Evolutionary conservation across 2,329 filamentous ascomycete species (phyloP).

Genomic region (Colletotrichum sp.): DNA sequence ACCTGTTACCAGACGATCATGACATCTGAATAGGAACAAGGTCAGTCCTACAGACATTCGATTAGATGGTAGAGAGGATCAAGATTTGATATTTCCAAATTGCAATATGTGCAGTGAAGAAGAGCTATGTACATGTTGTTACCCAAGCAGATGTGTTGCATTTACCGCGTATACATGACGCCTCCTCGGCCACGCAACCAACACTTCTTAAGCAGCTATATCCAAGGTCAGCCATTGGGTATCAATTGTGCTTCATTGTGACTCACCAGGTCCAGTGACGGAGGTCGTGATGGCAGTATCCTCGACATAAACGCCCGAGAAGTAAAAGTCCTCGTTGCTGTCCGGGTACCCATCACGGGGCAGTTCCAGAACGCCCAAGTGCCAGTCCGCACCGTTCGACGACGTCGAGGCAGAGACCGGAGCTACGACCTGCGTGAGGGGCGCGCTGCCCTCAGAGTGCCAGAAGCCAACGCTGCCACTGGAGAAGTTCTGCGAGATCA

Average conservation of each 20-base stretch:
- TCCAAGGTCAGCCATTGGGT: not conserved
- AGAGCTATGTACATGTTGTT: not conserved
- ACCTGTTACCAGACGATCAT: not conserved
- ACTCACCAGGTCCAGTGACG: slow-evolving; percentile 29
- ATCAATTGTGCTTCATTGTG: not conserved
- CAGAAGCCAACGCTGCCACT: slow-evolving; percentile 69
- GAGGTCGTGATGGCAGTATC: slow-evolving; percentile 35
- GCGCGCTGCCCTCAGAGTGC: slow-evolving; percentile 67
- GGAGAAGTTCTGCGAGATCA: slow-evolving; percentile 56
- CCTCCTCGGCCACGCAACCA: not conserved
- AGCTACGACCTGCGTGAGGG: slow-evolving; percentile 62
- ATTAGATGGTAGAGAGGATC: not conserved
- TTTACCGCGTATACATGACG: not conserved
- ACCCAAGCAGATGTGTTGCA: not conserved
- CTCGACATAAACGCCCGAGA: slow-evolving; percentile 75
- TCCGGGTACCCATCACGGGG: slow-evolving; percentile 61
- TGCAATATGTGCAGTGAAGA: not conserved
- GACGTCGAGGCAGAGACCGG: slow-evolving; percentile 65
- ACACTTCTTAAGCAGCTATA: not conserved
- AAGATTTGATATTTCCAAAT: not conserved
- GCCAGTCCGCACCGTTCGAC: slow-evolving; percentile 75
- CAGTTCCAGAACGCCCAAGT: slow-evolving; percentile 72
- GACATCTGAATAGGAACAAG: not conserved
- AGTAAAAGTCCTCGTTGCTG: slow-evolving; percentile 70
- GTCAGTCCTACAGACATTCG: not conserved